Evolutionary conservation across 2,329 filamentous ascomycete genomes (phyloP).

Genomic region (Ceratocystis alfenasii): DNA sequence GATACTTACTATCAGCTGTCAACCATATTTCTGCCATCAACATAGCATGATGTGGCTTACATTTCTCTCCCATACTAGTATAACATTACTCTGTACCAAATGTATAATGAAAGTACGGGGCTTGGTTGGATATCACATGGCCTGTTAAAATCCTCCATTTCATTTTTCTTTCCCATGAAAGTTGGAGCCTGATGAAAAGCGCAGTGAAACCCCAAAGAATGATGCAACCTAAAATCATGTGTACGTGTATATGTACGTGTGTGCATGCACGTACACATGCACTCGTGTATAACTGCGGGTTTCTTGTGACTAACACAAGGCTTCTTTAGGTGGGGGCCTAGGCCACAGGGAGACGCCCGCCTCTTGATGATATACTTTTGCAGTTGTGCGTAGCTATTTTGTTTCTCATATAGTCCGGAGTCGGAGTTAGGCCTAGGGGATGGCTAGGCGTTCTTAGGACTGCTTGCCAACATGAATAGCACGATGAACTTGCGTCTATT

Average conservation of each 20-base stretch:
- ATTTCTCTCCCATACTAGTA: neutral
- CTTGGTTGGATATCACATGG: neutral
- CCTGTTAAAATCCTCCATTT: neutral
- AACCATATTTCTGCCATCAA: neutral
- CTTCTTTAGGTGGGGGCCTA: neutral
- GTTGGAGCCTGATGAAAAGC: neutral
- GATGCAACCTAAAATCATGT: conserved; percentile 8
- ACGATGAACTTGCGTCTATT: no score
- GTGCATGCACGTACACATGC: neutral
- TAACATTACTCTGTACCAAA: neutral
- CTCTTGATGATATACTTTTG: no score
- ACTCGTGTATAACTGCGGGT: neutral
- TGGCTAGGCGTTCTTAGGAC: neutral
- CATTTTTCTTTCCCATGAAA: neutral
- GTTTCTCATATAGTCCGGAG: neutral
- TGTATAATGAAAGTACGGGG: neutral
- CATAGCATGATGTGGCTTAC: neutral
- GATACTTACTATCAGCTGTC: neutral
- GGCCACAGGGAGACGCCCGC: neutral
- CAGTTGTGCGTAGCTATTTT: no score
- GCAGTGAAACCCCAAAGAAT: conserved; percentile 1
- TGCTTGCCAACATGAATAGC: no score
- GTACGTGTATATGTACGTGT: neutral
- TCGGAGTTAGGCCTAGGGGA: neutral
- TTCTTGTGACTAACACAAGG: neutral